phyloP scores from a whole-genome alignment of 2,329 filamentous ascomycete species.

The Chaetomiaceae sp. region DNA sequence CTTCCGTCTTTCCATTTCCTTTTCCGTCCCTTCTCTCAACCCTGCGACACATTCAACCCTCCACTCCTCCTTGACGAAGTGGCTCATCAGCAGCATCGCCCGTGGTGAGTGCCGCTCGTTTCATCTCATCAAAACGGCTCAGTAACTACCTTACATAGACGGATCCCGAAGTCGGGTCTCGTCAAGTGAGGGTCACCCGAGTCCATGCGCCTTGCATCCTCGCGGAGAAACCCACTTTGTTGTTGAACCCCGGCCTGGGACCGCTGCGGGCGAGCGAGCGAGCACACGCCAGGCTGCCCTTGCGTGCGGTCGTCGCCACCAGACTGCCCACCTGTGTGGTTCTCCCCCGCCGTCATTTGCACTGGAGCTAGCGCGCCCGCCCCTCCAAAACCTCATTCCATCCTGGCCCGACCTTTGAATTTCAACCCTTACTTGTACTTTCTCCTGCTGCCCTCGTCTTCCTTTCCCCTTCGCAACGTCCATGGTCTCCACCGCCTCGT shows the following conservation, averaged over 20 bases:
- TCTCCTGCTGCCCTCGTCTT: slow-evolving; percentile 13
- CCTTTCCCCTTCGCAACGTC: slow-evolving; percentile 9
- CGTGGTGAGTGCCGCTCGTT: background rate
- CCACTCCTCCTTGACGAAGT: too few species aligned
- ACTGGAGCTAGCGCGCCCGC: slow-evolving; percentile 25
- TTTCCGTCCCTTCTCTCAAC: background rate
- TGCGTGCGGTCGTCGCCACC: slow-evolving; percentile 24
- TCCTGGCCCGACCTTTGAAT: slow-evolving; percentile 20
- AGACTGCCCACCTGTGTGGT: slow-evolving; percentile 22
- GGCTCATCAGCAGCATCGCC: too few species aligned
- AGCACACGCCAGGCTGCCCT: slow-evolving; percentile 22
- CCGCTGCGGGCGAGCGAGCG: slow-evolving; percentile 20
- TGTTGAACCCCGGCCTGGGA: slow-evolving; percentile 23
- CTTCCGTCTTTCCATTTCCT: background rate
- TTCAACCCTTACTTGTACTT: slow-evolving; percentile 12
- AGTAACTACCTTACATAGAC: too few species aligned
- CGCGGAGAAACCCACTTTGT: slow-evolving; percentile 21
- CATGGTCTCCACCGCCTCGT: slow-evolving; percentile 14
- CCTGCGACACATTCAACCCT: too few species aligned
- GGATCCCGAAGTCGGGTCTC: too few species aligned
- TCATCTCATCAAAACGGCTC: background rate
- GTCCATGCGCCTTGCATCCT: slow-evolving; percentile 20
- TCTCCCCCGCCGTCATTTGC: slow-evolving; percentile 27
- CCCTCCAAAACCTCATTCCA: slow-evolving; percentile 25
- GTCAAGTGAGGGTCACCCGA: slow-evolving; percentile 7